These are phyloP conservation scores for Spizellomyces sp. DNA, from an alignment of 192 early-diverging fungal genomes.

Conservation along the genomic window DNA sequence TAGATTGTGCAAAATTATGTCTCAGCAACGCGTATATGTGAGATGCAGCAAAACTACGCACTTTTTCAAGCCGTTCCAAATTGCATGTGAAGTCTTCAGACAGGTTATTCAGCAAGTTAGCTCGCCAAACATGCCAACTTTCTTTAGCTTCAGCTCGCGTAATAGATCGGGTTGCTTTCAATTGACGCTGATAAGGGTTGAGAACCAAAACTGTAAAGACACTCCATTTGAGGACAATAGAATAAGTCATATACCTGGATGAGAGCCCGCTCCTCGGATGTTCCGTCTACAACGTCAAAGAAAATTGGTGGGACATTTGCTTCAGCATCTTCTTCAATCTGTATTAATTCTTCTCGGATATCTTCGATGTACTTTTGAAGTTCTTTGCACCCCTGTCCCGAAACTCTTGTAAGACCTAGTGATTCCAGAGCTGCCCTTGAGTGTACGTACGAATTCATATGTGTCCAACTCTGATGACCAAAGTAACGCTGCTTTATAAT, in stretches of 20 bases:
- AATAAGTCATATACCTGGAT: neutral
- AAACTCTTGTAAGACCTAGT: neutral
- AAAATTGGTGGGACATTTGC: slow-evolving; percentile 36
- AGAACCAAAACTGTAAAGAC: no score
- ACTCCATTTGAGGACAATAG: no score
- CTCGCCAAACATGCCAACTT: slow-evolving; percentile 40
- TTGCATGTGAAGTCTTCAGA: slow-evolving; percentile 8
- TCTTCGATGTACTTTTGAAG: slow-evolving; percentile 31
- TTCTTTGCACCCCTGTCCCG: slow-evolving; percentile 31
- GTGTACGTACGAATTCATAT: slow-evolving; percentile 36
- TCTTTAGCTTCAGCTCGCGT: slow-evolving; percentile 35
- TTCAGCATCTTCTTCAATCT: slow-evolving; percentile 25
- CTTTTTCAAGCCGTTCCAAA: slow-evolving; percentile 18
- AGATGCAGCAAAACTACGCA: neutral
- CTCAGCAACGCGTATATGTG: neutral
- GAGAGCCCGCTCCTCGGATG: slow-evolving; percentile 16
- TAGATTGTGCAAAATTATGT: neutral
- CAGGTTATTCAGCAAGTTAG: slow-evolving; percentile 23
- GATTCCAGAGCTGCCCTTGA: no score
- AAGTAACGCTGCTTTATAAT: slow-evolving; percentile 35
- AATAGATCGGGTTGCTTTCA: slow-evolving; percentile 30
- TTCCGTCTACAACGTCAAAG: slow-evolving; percentile 20
- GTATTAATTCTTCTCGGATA: slow-evolving; percentile 21
- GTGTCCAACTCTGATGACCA: slow-evolving; percentile 37
- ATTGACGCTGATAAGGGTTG: slow-evolving; percentile 19